phyloP scores from a whole-genome alignment of 148 eudicot species.

The Arctostaphylos glauca region DNA sequence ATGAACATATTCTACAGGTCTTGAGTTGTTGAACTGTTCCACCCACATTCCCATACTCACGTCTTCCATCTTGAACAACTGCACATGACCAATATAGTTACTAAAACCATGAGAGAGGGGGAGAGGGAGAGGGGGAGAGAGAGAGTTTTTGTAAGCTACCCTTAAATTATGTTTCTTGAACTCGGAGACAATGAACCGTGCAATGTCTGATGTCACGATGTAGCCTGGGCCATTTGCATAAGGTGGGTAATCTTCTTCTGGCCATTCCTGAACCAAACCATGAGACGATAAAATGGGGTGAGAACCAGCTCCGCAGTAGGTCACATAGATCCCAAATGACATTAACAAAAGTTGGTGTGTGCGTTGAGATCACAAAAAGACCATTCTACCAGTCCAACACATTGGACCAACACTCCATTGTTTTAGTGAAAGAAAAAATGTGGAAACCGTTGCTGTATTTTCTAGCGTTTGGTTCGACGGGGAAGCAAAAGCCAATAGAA shows the following conservation, averaged over 20 bases:
- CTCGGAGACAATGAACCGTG: constrained; percentile 58
- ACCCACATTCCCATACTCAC: constrained; percentile 99
- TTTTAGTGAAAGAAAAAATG: not conserved
- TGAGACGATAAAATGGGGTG: not conserved
- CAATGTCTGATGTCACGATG: constrained; percentile 79
- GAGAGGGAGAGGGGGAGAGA: not conserved
- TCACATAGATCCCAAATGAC: not conserved
- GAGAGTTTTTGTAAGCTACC: constrained; percentile 31
- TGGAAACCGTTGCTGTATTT: not conserved
- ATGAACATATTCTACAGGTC: constrained; percentile 66
- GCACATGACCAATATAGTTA: constrained; percentile 21
- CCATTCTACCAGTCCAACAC: not conserved
- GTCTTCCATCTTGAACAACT: constrained; percentile 98
- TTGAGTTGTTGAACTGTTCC: constrained; percentile 59
- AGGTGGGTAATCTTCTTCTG: constrained; percentile 87
- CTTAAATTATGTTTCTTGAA: constrained; percentile 71
- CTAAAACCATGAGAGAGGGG: not conserved
- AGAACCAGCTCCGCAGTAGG: not conserved
- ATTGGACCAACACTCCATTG: not conserved
- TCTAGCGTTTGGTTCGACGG: not conserved
- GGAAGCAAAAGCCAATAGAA: not conserved
- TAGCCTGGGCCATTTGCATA: constrained; percentile 99
- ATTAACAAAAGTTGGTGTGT: not conserved
- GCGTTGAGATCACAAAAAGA: not conserved
- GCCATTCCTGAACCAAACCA: constrained; percentile 72